Conservation (phyloP, 805 yeast species). For the Metschnikowia cerradonensis region DNA sequence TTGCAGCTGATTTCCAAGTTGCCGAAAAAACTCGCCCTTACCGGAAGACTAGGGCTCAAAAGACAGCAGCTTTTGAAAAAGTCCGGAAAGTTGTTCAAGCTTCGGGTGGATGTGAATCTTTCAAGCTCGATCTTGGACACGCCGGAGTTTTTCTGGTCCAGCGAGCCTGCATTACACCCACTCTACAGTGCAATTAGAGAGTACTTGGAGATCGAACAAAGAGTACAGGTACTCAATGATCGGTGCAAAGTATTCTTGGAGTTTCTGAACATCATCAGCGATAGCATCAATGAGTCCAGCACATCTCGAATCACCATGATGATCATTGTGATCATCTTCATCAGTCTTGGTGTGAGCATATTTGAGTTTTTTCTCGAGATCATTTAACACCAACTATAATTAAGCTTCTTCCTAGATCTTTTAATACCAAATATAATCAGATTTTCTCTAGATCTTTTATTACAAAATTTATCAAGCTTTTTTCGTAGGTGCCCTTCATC, state of each 20-base stretch:
- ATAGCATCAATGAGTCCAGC: conserved; percentile 88
- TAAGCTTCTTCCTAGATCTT: not conserved
- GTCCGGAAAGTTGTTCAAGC: conserved; percentile 84
- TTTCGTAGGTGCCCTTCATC: no score
- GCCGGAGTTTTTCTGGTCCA: conserved; percentile 94
- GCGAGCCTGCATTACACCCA: conserved; percentile 93
- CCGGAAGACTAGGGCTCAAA: conserved; percentile 81
- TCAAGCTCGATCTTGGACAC: conserved; percentile 89
- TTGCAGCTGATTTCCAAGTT: conserved; percentile 81
- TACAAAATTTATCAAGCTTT: no score
- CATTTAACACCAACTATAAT: conserved; percentile 10
- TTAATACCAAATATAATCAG: no score
- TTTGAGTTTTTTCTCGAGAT: conserved; percentile 63
- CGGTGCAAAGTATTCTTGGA: conserved; percentile 91
- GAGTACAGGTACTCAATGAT: conserved; percentile 91
- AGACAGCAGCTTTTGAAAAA: conserved; percentile 82
- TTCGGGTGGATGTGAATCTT: conserved; percentile 89
- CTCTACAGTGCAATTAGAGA: conserved; percentile 85
- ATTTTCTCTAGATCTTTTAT: no score
- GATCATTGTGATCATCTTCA: conserved; percentile 74
- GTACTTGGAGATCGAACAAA: conserved; percentile 88
- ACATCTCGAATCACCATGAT: conserved; percentile 90
- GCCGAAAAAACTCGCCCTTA: conserved; percentile 84
- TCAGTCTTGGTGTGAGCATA: conserved; percentile 73
- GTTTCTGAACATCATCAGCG: conserved; percentile 87